Evolutionary conservation across 805 yeast genomes (phyloP).

Genomic region (Starmerella bacillaris): DNA sequence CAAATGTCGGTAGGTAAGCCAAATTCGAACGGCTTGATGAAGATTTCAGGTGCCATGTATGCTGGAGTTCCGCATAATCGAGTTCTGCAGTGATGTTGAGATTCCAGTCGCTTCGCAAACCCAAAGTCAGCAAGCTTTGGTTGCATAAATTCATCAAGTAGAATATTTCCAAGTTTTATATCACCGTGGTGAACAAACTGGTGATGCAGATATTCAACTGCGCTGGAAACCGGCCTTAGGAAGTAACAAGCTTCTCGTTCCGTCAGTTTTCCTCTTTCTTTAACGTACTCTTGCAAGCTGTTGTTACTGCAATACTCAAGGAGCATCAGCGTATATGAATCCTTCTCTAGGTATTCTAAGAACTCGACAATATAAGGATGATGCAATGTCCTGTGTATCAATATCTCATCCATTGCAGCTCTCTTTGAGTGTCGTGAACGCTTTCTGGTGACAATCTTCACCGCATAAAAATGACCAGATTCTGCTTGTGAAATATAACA

Average conservation of each 20-base stretch:
- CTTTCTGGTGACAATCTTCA: conserved; percentile 5
- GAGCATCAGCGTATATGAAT: conserved; percentile 71
- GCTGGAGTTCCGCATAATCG: conserved; percentile 96
- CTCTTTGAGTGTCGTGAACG: neutral
- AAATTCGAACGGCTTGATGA: conserved; percentile 49
- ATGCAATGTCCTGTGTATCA: conserved; percentile 69
- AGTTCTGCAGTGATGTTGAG: conserved; percentile 55
- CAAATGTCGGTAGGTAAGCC: conserved; percentile 89
- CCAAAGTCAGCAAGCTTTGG: conserved; percentile 94
- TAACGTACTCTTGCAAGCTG: conserved; percentile 75
- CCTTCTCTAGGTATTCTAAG: conserved; percentile 87
- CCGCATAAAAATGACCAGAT: conserved; percentile 8
- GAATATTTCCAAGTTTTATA: conserved; percentile 80
- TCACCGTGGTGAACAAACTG: conserved; percentile 89
- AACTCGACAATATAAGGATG: conserved; percentile 83
- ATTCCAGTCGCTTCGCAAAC: conserved; percentile 66
- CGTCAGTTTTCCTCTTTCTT: conserved; percentile 58
- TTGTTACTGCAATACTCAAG: conserved; percentile 88
- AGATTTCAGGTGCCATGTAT: conserved; percentile 93
- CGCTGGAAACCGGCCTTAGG: conserved; percentile 80
- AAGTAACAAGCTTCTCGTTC: conserved; percentile 81
- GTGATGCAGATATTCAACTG: conserved; percentile 74
- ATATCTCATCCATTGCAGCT: conserved; percentile 38
- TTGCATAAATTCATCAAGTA: conserved; percentile 81
- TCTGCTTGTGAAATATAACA: conserved; percentile 7